Conservation (phyloP, 108 stramenopile genomes). For the Skeletonema marinoi region DNA sequence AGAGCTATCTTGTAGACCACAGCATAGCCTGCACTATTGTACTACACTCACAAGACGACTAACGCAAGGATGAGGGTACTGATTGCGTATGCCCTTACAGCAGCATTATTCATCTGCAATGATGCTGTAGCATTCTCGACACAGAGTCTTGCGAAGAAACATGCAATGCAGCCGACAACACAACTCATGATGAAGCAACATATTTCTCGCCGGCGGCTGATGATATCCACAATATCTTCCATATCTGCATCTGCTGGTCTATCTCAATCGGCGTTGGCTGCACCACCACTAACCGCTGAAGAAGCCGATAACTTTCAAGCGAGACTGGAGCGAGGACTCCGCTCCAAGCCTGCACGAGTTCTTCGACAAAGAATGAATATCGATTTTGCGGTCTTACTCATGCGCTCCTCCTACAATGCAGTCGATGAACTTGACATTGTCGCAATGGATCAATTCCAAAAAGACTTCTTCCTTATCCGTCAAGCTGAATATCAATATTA, state of each 20-base stretch:
- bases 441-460: constrained; percentile 89
- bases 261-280: constrained; percentile 44
- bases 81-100: not conserved
- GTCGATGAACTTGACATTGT: constrained; percentile 80
- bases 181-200: not conserved
- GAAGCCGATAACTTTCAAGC: constrained; percentile 67
- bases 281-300: constrained; percentile 66
- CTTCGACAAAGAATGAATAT: constrained; percentile 67
- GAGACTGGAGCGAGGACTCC: constrained; percentile 56
- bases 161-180: not conserved
- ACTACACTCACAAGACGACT: no score
- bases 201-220: not conserved
- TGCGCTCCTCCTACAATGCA: constrained; percentile 85
- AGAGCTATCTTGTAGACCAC: no score
- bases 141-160: not conserved
- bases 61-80: not conserved
- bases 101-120: not conserved
- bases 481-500: constrained; percentile 77
- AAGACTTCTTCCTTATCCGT: constrained; percentile 82
- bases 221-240: constrained; percentile 1
- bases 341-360: constrained; percentile 68
- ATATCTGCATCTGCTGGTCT: not conserved
- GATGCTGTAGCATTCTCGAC: not conserved
- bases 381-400: constrained; percentile 84
- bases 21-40: no score